Percentiles rank a stretch among this genome's conserved stretches.
Evolutionary conservation across 805 yeast species (phyloP).

Genomic region (Jamesozyma gamospora): DNA sequence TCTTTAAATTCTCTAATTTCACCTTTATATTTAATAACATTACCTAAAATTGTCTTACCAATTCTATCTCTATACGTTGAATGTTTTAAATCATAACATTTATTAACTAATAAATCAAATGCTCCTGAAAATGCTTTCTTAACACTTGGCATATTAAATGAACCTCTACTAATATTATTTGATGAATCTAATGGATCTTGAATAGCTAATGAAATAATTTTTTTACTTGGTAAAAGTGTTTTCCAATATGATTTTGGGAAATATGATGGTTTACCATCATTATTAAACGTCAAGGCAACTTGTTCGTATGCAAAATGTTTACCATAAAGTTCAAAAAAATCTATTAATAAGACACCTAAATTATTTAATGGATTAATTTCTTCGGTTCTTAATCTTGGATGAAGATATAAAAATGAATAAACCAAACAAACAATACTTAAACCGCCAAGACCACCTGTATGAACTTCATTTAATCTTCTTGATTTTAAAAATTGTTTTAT

Average conservation of each 20-base stretch:
- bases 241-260: slow-evolving; percentile 48
- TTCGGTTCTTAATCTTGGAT: slow-evolving; percentile 63
- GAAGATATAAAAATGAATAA: slow-evolving; percentile 66
- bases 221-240: slow-evolving; percentile 30
- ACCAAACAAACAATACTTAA: slow-evolving; percentile 84
- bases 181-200: slow-evolving; percentile 80
- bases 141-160: slow-evolving; percentile 68
- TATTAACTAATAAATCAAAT: slow-evolving; percentile 60
- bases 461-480: slow-evolving; percentile 75
- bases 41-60: slow-evolving; percentile 70
- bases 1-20: slow-evolving; percentile 68
- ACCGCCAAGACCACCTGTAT: slow-evolving; percentile 91
- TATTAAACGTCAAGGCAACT: slow-evolving; percentile 53
- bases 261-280: slow-evolving; percentile 51
- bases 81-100: slow-evolving; percentile 61
- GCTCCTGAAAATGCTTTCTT: slow-evolving; percentile 87
- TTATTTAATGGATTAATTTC: slow-evolving; percentile 62
- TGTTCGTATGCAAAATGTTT: slow-evolving; percentile 76
- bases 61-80: slow-evolving; percentile 57
- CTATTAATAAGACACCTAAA: slow-evolving; percentile 77
- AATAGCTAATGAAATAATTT: slow-evolving; percentile 57
- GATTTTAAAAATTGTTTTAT: slow-evolving; percentile 78
- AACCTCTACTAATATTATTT: slow-evolving; percentile 78
- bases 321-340: slow-evolving; percentile 89
- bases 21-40: slow-evolving; percentile 66